phyloP scores from a whole-genome alignment of 2,329 filamentous ascomycete genomes.

The Xylariomycetidae sp. region DNA sequence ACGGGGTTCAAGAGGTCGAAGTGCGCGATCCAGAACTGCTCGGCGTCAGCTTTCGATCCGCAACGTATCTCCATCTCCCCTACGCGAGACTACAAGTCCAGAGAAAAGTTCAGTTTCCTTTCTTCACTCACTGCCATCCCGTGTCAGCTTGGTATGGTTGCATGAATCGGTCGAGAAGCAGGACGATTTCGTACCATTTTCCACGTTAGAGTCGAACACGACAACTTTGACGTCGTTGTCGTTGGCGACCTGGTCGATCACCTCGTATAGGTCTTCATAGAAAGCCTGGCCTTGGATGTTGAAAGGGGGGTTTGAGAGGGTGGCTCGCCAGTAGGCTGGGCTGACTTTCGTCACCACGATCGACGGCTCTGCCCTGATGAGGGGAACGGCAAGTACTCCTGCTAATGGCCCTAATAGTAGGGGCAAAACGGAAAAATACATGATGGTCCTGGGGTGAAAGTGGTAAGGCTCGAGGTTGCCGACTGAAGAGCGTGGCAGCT shows the following conservation, averaged over 20 bases:
- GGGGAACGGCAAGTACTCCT: background rate
- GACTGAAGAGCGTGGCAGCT: background rate
- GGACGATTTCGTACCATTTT: background rate
- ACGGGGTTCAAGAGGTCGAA: slow-evolving; percentile 1
- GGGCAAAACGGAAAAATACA: background rate
- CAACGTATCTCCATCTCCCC: no score
- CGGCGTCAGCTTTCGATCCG: no score
- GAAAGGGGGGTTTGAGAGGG: background rate
- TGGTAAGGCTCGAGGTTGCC: background rate
- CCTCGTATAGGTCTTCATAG: background rate
- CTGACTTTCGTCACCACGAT: slow-evolving; percentile 1
- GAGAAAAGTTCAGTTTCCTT: no score
- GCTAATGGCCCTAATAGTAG: background rate
- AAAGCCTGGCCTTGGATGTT: background rate
- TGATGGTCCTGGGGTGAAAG: background rate
- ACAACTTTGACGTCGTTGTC: background rate
- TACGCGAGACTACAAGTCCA: no score
- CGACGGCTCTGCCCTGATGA: background rate
- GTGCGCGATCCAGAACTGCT: background rate
- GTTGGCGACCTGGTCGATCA: slow-evolving; percentile 1
- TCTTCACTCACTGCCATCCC: no score
- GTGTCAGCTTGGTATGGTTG: no score
- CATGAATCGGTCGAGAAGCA: no score
- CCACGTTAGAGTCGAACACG: slow-evolving; percentile 1
- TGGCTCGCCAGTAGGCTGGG: slow-evolving; percentile 1